Percentiles rank a stretch among this genome's conserved stretches.
Conservation (phyloP, 2,329 filamentous ascomycete species). For the Balansia obtecta region DNA sequence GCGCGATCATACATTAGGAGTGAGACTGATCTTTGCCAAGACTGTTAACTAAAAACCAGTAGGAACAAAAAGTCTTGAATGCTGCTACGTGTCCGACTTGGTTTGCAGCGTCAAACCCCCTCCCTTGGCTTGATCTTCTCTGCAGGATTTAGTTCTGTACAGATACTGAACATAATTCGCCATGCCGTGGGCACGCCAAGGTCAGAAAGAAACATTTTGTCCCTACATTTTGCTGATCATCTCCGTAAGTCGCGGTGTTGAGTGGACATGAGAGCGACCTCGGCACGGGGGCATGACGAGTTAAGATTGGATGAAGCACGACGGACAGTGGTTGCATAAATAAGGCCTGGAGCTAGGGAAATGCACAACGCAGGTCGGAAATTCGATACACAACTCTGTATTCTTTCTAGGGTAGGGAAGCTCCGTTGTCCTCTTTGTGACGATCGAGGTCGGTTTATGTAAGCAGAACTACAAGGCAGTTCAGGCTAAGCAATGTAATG, state of each 20-base stretch:
- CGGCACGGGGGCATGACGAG: too few species aligned
- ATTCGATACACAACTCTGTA: too few species aligned
- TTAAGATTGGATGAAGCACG: neutral
- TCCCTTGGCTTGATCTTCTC: neutral
- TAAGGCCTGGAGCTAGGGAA: neutral
- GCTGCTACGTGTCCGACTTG: neutral
- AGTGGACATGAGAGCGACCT: neutral
- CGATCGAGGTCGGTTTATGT: too few species aligned
- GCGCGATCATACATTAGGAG: neutral
- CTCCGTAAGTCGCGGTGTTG: conserved; percentile 1
- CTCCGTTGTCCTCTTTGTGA: too few species aligned
- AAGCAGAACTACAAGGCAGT: too few species aligned
- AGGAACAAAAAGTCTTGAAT: neutral
- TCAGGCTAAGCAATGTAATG: too few species aligned
- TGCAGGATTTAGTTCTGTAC: neutral
- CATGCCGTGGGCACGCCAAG: neutral
- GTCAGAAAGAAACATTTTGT: neutral
- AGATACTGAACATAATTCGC: neutral
- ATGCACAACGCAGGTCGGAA: neutral
- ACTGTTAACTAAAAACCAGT: neutral
- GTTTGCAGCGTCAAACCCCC: neutral
- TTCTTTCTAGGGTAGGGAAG: too few species aligned
- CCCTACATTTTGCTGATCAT: neutral
- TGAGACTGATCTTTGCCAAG: neutral
- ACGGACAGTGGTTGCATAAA: neutral